These are phyloP conservation scores for Brachypodium distachyon DNA, from an alignment of 202 grass and related monocot species.

Conservation along the genomic window DNA sequence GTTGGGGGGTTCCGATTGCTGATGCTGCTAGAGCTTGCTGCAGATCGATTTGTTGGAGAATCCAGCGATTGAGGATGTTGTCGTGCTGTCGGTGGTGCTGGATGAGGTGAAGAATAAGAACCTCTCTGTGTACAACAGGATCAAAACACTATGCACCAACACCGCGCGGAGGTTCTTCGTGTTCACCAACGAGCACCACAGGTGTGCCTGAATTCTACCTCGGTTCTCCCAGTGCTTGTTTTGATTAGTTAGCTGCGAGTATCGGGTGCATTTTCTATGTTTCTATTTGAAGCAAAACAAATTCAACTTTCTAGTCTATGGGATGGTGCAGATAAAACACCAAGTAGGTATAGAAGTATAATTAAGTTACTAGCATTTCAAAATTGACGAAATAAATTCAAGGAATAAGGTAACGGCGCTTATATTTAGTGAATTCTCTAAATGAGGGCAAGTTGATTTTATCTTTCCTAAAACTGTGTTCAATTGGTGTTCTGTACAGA, in stretches of 20 bases:
- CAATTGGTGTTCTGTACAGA: background rate
- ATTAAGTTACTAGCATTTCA: background rate
- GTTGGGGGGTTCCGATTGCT: background rate
- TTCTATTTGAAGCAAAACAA: background rate
- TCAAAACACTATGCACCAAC: constrained; percentile 88
- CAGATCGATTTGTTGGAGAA: constrained; percentile 98
- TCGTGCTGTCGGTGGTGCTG: constrained; percentile 81
- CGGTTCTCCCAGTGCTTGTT: background rate
- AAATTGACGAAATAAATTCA: background rate
- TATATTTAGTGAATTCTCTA: background rate
- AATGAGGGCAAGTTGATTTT: background rate
- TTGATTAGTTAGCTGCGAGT: background rate
- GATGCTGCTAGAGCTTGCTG: background rate
- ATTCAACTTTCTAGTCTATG: background rate
- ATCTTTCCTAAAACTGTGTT: background rate
- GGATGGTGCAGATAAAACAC: background rate
- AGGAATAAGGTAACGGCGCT: background rate
- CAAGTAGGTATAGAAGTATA: background rate
- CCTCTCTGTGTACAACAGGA: constrained; percentile 73
- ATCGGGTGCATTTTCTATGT: background rate
- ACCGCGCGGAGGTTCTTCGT: constrained; percentile 75
- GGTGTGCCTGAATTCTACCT: constrained; percentile 19
- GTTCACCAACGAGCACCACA: constrained; percentile 90
- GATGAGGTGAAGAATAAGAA: constrained; percentile 98
- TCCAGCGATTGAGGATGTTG: constrained; percentile 71